Conservation (phyloP, 257 asterid genomes). For the Ilex asprella region DNA sequence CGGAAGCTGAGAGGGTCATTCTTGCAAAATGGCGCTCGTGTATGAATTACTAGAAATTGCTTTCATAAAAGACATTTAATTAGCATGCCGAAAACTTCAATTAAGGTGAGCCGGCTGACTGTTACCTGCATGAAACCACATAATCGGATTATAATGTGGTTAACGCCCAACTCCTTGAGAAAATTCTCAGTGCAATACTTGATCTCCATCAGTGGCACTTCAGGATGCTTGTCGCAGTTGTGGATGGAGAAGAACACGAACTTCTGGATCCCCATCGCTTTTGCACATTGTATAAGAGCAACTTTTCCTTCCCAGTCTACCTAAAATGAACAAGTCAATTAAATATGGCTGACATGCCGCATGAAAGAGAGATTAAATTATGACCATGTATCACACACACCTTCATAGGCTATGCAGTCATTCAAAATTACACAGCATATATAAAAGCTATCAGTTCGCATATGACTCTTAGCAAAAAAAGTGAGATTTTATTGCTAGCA, state of each 20-base stretch:
- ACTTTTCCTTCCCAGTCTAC: slow-evolving; percentile 99
- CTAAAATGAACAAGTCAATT: slow-evolving; percentile 42
- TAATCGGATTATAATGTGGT: slow-evolving; percentile 75
- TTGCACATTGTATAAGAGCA: slow-evolving; percentile 97
- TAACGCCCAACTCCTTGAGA: slow-evolving; percentile 69
- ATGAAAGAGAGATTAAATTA: not conserved
- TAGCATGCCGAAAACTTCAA: too few species aligned
- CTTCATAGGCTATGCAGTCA: slow-evolving; percentile 1
- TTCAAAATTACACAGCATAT: not conserved
- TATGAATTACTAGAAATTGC: too few species aligned
- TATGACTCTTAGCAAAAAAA: too few species aligned
- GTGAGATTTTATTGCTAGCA: slow-evolving; percentile 5
- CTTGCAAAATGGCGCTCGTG: too few species aligned
- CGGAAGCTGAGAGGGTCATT: too few species aligned
- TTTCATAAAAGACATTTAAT: too few species aligned
- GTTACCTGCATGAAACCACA: slow-evolving; percentile 99
- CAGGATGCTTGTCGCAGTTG: slow-evolving; percentile 98
- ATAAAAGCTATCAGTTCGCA: too few species aligned
- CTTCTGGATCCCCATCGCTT: slow-evolving; percentile 92
- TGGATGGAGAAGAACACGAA: slow-evolving; percentile 89
- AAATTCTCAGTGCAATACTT: slow-evolving; percentile 89
- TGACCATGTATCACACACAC: not conserved
- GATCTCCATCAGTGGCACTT: slow-evolving; percentile 99
- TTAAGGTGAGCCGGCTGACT: too few species aligned
- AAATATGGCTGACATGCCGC: slow-evolving; percentile 16